Evolutionary conservation across 495 filamentous ascomycete species (phyloP).

Genomic region (Friedmanniomyces endolithicus): DNA sequence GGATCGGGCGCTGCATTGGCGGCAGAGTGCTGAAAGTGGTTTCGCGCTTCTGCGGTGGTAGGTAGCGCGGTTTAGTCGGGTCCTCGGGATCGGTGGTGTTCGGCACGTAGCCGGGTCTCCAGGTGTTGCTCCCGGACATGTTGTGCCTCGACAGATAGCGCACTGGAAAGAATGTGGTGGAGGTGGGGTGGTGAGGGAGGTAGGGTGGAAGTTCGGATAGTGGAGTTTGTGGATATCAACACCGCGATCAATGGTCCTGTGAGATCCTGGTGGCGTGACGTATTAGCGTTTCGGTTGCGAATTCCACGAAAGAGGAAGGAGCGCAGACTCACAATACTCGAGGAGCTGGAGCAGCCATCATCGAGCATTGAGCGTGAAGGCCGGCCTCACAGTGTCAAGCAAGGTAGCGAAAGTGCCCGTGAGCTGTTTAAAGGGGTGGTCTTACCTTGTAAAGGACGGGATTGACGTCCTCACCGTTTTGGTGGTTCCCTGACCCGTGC

Average conservation of each 20-base stretch:
- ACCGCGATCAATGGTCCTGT: neutral
- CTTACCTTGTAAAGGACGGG: too few relatives aligned
- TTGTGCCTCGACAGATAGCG: neutral
- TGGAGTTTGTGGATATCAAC: too few relatives aligned
- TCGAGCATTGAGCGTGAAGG: neutral
- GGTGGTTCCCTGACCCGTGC: too few relatives aligned
- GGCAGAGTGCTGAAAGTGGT: neutral
- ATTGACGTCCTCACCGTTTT: too few relatives aligned
- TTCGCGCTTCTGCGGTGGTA: constrained; percentile 8
- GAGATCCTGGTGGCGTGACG: neutral
- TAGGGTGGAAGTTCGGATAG: too few relatives aligned
- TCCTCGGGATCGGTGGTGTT: neutral
- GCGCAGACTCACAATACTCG: neutral
- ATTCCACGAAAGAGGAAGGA: neutral
- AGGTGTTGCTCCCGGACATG: neutral
- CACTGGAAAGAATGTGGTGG: neutral
- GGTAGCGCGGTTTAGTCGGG: neutral
- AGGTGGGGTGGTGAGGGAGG: neutral
- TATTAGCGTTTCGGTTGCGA: neutral
- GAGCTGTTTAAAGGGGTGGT: too few relatives aligned
- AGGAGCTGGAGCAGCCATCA: neutral
- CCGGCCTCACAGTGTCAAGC: neutral
- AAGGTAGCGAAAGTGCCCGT: too few relatives aligned
- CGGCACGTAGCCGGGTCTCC: neutral
- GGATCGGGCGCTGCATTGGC: neutral